Evolutionary conservation across 106 monocot species (phyloP).

Genomic region (Posidonia australis): DNA sequence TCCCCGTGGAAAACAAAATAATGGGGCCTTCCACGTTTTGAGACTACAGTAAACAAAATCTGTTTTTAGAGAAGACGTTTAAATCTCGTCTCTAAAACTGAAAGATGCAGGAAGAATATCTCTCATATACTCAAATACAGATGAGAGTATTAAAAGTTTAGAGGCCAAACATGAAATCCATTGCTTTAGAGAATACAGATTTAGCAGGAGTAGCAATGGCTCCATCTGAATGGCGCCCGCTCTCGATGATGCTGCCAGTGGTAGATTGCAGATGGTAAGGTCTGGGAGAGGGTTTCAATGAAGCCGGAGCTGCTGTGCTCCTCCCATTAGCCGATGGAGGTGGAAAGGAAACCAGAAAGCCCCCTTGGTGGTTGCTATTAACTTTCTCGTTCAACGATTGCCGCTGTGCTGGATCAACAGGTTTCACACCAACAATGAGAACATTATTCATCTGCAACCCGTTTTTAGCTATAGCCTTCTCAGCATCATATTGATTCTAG

Average conservation of each 20-base stretch:
- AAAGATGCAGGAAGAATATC: too few species aligned
- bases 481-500: slow-evolving; percentile 52
- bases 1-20: too few species aligned
- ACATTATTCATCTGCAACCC: slow-evolving; percentile 48
- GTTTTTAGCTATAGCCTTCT: slow-evolving; percentile 48
- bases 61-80: too few species aligned
- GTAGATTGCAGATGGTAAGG: slow-evolving; percentile 13
- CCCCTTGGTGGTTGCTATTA: slow-evolving; percentile 15
- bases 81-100: too few species aligned
- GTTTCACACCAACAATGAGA: slow-evolving; percentile 57
- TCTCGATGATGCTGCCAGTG: slow-evolving; percentile 6
- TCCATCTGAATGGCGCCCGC: slow-evolving; percentile 24
- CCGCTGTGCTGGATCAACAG: slow-evolving; percentile 36
- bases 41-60: too few species aligned
- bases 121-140: too few species aligned
- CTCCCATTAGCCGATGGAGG: slow-evolving; percentile 14
- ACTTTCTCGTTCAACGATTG: slow-evolving; percentile 44
- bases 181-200: slow-evolving; percentile 69
- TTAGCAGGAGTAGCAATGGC: slow-evolving; percentile 83
- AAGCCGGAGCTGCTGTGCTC: slow-evolving; percentile 6
- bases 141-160: not conserved
- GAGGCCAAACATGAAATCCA: slow-evolving; percentile 88
- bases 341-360: slow-evolving; percentile 36
- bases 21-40: too few species aligned
- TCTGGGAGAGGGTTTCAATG: slow-evolving; percentile 5